Base-by-base conservation (phyloP, 306 rosid genomes). In the Malus fusca region DNA sequence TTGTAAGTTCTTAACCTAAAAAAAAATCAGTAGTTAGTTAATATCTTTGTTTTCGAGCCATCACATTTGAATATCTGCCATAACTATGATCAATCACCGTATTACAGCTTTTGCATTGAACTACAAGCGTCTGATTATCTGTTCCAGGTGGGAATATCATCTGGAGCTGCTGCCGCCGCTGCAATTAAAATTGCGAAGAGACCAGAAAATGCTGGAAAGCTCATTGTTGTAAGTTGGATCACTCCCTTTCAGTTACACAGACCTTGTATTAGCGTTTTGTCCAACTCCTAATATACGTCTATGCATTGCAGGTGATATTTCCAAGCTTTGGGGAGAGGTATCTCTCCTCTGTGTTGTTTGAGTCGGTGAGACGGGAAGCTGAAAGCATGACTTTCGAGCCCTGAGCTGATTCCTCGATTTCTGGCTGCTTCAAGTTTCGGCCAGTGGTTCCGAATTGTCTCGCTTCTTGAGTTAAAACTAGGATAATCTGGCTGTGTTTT, bases 291-390 rank as follows among this genome's bases (percentile, higher is more conserved):
- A 67, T 4, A 63, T 7, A 44, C 65, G 51, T 81, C 19, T 55
- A 37, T 61, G 4, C 44, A 8, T 3, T 80, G 85, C 84, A 92
- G 97, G 90, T 83, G 25, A 48, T 92, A 78, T 92, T 92, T 60
- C 96, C 97, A 68, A 90, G 97, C 89, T 92, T 87, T 55, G 97
- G 97, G 18, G 97, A 92, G 88, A 88, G 96, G 72, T 92, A 89
- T 69, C 87, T 92, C 22, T 92, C 97, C 26, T 87, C 95, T 28
- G 90, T 81, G 73, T 85, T 92, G 81, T 89, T 92, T 74, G 97
- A 92, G 26, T 85, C 95, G 0, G 88, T 85, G 61, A 85, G 91
- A 82, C 40, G 30, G 69, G 82, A 92, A 79, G 92, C 93, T 67
- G 96, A 88, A 87, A 87, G 74, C 85, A 85, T 90, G 96, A 85